These are phyloP conservation scores for Diplosphaera chodatii DNA, from an alignment of 139 green algal species.

Conservation along the genomic window DNA sequence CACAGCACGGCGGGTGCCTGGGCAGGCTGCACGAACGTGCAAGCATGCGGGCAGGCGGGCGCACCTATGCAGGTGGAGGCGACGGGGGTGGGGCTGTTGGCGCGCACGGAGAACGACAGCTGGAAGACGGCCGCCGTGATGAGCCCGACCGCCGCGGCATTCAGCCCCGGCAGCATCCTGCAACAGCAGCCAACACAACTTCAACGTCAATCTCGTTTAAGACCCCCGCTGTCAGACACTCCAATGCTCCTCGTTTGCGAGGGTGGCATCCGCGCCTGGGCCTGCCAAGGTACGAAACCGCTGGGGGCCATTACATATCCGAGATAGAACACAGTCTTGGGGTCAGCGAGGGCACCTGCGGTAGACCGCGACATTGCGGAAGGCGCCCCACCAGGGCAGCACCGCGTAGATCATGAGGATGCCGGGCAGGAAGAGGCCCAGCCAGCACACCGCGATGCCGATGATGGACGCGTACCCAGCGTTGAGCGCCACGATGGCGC, in stretches of 20 bases:
- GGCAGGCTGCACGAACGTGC: too few relatives aligned
- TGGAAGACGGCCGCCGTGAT: constrained; percentile 78
- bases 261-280: too few relatives aligned
- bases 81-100: constrained; percentile 47
- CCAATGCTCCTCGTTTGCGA: too few relatives aligned
- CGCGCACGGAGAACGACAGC: constrained; percentile 60
- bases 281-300: too few relatives aligned
- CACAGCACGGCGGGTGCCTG: too few relatives aligned
- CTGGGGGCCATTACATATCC: too few relatives aligned
- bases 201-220: too few relatives aligned
- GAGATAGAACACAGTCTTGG: too few relatives aligned
- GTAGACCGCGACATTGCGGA: constrained; percentile 56
- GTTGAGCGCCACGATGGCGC: constrained; percentile 65
- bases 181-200: too few relatives aligned
- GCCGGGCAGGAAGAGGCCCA: constrained; percentile 85
- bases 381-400: constrained; percentile 83
- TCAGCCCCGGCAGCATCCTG: constrained; percentile 68
- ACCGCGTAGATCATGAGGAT: constrained; percentile 89
- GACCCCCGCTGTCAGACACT: too few relatives aligned
- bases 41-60: too few relatives aligned
- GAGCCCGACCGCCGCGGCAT: constrained; percentile 79
- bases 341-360: constrained; percentile 15
- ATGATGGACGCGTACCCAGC: constrained; percentile 43
- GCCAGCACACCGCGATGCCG: constrained; percentile 69
- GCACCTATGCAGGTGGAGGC: constrained; percentile 61